A percentile compares a stretch with the other conserved stretches of the same genome.
Conservation (phyloP, 192 early-diverging fungal genomes). For the Funneliformis geosporum region DNA sequence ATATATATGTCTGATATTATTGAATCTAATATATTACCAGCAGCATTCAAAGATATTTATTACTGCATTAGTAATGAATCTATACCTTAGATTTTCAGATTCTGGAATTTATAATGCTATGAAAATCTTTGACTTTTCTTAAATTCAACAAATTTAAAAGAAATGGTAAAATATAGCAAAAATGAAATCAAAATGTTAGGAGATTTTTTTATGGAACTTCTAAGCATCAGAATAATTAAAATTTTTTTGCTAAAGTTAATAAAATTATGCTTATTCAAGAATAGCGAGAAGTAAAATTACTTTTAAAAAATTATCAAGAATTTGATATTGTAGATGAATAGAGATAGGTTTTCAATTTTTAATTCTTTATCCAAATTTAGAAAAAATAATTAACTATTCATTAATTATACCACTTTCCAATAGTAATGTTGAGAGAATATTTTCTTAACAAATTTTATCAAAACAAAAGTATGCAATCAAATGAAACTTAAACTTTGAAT, state of each 20-base stretch:
- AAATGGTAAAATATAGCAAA: not conserved
- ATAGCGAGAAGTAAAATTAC: not conserved
- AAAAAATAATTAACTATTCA: not conserved
- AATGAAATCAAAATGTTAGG: constrained; percentile 1
- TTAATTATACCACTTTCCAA: constrained; percentile 14
- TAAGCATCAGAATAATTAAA: not conserved
- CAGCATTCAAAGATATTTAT: constrained; percentile 1
- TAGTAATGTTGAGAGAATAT: constrained; percentile 12
- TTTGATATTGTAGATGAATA: not conserved
- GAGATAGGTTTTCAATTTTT: not conserved
- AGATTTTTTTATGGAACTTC: not conserved
- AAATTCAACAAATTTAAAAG: not conserved
- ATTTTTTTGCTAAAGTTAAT: not conserved
- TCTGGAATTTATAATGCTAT: constrained; percentile 12
- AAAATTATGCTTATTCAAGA: not conserved
- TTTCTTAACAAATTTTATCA: constrained; percentile 10
- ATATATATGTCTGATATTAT: not conserved
- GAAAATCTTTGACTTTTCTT: constrained; percentile 7
- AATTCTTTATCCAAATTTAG: constrained; percentile 3
- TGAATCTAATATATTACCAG: not conserved
- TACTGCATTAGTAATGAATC: not conserved
- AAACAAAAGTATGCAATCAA: constrained; percentile 9
- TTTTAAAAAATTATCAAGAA: no score
- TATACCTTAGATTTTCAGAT: not conserved
- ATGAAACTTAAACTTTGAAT: constrained; percentile 11